A percentile compares a stretch with the other conserved stretches of the same genome.
These are phyloP conservation scores for Penicillium decumbens DNA, from an alignment of 2,329 filamentous ascomycete species.

Conservation along the genomic window DNA sequence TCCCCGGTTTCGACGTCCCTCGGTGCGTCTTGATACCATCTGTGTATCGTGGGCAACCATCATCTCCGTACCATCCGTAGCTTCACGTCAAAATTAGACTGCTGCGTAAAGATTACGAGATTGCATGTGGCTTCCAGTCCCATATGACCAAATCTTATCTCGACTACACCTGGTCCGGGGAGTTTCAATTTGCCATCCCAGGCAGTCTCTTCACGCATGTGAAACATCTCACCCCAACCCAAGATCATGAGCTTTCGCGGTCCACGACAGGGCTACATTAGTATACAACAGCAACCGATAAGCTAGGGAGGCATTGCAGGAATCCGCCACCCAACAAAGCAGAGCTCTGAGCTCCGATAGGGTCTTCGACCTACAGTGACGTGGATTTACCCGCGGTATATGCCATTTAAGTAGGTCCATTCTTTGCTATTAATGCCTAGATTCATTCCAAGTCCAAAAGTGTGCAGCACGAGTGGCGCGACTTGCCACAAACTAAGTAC, in stretches of 20 bases:
- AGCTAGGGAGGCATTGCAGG: slow-evolving; percentile 2
- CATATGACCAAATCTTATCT: slow-evolving; percentile 19
- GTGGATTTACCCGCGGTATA: not conserved
- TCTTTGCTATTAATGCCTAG: not conserved
- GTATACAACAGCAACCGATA: slow-evolving; percentile 3
- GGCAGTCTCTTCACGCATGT: slow-evolving; percentile 2
- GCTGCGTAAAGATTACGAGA: slow-evolving; percentile 6
- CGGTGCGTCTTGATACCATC: not conserved
- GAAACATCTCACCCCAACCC: slow-evolving; percentile 1
- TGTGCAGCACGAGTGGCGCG: slow-evolving; percentile 3
- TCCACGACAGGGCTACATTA: not conserved
- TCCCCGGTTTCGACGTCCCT: not conserved
- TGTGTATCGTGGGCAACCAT: not conserved
- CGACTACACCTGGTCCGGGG: slow-evolving; percentile 3
- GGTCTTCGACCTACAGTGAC: not conserved
- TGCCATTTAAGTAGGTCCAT: slow-evolving; percentile 4
- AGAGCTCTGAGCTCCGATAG: not conserved
- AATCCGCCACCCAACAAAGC: slow-evolving; percentile 3
- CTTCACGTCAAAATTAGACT: slow-evolving; percentile 6
- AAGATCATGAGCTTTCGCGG: slow-evolving; percentile 13
- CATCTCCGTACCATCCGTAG: slow-evolving; percentile 1
- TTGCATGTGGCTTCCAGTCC: slow-evolving; percentile 7
- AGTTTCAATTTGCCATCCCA: not conserved
- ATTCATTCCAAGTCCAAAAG: not conserved
- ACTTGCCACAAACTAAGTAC: slow-evolving; percentile 2